Evolutionary conservation across 495 filamentous ascomycete genomes (phyloP), one percentile per base, ranked within the genome.

Genomic region (Bryoglossum gracile): DNA sequence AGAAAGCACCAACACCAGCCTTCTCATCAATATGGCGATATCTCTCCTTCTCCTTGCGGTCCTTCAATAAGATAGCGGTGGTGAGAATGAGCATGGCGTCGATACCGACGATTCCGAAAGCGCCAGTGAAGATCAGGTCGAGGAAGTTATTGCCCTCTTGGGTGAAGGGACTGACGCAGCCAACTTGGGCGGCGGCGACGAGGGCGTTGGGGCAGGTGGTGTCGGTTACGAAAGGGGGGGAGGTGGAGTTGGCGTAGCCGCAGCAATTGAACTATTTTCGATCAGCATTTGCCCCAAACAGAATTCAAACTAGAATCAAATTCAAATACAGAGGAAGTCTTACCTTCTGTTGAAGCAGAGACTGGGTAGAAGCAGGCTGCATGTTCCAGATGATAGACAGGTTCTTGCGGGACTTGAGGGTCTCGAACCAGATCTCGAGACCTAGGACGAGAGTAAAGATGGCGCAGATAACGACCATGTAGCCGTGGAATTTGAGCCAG

Each of bases 11-110:
- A 6, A 22, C 40, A 38, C 79, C 76, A 52, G 62, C 74, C 74
- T 88, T 88, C 72, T 84, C 77, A 55, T 88, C 84, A 53, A 87
- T 86, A 56, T 80, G 69, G 43, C 75, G 70, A 68, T 82, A 89
- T 38, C 84, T 70, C 65, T 79, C 74, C 44, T 74, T 72, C 68
- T 89, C 84, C 66, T 80, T 81, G 54, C 84, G 77, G 48, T 82
- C 76, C 66, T 84, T 86, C 41, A 86, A 67, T 24, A 89, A 64
- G 66, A 84, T 83, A 22, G 77, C 77, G n/a, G 75, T 75, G 46
- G 75, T 73, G 43, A 87, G 70, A 53, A 87, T 61, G 21, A 87
- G 66, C 34, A 82, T 60, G 26, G 51, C 58, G 18, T 62, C 35
- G 24, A 56, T 19, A 66, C 74, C 84, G 40, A 87, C 84, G 62